Evolutionary conservation across 768 basidiomycete species (phyloP).

Genomic region (Suillus luteus): DNA sequence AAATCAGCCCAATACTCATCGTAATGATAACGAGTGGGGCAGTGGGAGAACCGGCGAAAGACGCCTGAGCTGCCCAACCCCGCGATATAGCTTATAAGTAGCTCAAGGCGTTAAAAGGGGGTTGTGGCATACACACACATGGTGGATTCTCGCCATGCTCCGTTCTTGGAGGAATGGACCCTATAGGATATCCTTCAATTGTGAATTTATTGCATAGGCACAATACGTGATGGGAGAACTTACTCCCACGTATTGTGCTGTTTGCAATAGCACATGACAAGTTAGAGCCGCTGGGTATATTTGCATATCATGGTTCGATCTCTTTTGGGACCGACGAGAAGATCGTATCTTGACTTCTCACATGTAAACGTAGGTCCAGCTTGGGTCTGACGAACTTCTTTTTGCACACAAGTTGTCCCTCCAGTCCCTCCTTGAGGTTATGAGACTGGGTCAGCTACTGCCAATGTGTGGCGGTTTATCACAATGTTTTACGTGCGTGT

Average conservation of each 20-base stretch:
- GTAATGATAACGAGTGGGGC: neutral
- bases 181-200: neutral
- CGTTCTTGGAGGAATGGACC: neutral
- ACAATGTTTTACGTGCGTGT: neutral
- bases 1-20: conserved; percentile 18
- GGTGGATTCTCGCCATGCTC: neutral
- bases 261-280: neutral
- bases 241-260: neutral
- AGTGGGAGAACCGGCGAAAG: conserved; percentile 1
- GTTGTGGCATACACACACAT: neutral
- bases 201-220: neutral
- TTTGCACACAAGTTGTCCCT: neutral
- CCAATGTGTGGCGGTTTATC: neutral
- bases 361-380: neutral
- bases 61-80: neutral
- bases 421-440: neutral
- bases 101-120: neutral
- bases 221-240: conserved; percentile 4
- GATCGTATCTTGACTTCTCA: neutral
- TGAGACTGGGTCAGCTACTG: neutral
- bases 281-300: neutral
- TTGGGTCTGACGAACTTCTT: neutral
- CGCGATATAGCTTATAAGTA: conserved; percentile 11
- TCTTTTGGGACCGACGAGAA: neutral
- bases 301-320: neutral